Base-by-base conservation (phyloP, 202 grass and related monocot species). In the Schoenoplectus triqueter region DNA sequence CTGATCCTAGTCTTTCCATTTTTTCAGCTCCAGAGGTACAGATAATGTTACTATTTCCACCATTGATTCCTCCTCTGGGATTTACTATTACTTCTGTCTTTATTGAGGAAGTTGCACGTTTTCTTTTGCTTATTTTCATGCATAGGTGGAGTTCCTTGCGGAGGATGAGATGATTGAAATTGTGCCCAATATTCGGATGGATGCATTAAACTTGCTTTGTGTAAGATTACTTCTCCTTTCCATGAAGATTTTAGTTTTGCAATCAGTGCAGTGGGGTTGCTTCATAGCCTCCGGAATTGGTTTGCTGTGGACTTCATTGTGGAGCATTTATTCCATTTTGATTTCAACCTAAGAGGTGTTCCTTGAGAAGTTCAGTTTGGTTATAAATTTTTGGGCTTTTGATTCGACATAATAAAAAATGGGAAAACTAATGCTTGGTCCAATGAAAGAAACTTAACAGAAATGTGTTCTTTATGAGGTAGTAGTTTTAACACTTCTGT, bases 171-270 rank as follows among this genome's bases (percentile, higher is more conserved):
- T 89, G 15, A 69, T 94, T 5, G 92, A 94, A 80, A 88, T 94
- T 52, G 94, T 97, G 21, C 94, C 94, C 62, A 97, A 97, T 87
- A 94, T 97, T 80, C 83, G 90, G 19, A 97, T 94, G 94, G 91
- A 97, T 68, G 86, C 90, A 66, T 89, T 97, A 40, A 92, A 97
- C 80, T 92, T 97, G 86, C 88, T 97, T 59, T 92, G 85, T 19
- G 94, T 97, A 86, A 79, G 89, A 41, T 89, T 20, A 10, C 3
- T 22, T 40, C 31, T 22, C 15, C 39, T 18, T 45, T 44, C 56
- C n/a, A 39, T 50, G 42, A 39, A 59, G 52, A 31, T 67, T 1
- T 2, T 46, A 42, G 0, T 84, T 50, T 84, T 18, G 5, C 76
- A 46, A 76, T 85, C 11, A 17, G 8, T 61, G 15, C 31, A 13